Conservation (phyloP, 129 eudicot species). For the Flaveria ramosissima region DNA sequence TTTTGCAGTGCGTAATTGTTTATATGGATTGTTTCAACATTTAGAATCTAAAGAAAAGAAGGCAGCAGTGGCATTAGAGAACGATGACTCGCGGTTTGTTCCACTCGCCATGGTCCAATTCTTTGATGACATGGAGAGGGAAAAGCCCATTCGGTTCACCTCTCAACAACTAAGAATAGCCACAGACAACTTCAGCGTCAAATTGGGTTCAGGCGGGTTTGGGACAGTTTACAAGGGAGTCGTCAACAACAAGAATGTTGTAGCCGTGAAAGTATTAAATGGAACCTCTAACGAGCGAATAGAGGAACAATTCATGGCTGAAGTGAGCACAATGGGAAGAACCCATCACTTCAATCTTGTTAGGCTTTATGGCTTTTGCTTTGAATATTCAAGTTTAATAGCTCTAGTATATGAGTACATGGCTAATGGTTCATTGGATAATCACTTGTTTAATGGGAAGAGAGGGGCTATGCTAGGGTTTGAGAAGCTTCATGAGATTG, state of each 20-base stretch:
- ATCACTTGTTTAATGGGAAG: constrained; percentile 24
- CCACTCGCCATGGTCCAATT: too few species aligned
- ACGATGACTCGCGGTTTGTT: too few species aligned
- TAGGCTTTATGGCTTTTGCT: constrained; percentile 34
- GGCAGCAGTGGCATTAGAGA: too few species aligned
- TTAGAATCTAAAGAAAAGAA: too few species aligned
- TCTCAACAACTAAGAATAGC: constrained; percentile 28
- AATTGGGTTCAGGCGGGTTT: constrained; percentile 36
- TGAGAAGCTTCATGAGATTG: constrained; percentile 23
- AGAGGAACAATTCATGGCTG: constrained; percentile 38
- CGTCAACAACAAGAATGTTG: not conserved
- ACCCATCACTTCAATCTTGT: constrained; percentile 39
- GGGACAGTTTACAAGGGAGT: constrained; percentile 41
- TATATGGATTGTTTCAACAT: too few species aligned
- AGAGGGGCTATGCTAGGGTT: constrained; percentile 14
- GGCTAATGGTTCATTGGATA: constrained; percentile 29
- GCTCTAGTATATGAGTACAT: constrained; percentile 43
- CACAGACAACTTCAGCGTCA: constrained; percentile 9
- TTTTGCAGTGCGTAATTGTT: too few species aligned
- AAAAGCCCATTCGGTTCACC: constrained; percentile 33
- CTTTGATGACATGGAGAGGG: constrained; percentile 28
- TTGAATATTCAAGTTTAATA: constrained; percentile 20
- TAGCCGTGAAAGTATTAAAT: constrained; percentile 36
- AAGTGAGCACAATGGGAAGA: constrained; percentile 40
- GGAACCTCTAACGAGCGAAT: constrained; percentile 25